Evolutionary conservation across 2,329 filamentous ascomycete species (phyloP), one percentile per base, ranked within the genome.

Genomic region (Penicillium sclerotiorum): DNA sequence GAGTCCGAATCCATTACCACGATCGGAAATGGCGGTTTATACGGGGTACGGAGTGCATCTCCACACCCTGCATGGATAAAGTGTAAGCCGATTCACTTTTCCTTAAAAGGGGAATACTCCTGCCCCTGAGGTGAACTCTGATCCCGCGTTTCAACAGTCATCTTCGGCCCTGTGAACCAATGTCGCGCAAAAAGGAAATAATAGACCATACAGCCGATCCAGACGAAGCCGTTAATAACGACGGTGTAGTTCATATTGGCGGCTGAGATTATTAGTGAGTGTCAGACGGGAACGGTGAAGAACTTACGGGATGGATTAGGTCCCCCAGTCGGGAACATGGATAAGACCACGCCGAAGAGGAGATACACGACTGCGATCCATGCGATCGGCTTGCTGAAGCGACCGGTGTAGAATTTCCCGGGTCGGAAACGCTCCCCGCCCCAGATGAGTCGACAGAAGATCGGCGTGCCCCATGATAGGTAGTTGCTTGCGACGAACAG

Each of bases 231-330:
- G 54, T 84, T 84, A 51, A 86, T 81, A 1, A 84, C 82, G 2
- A 84, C 75, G 0, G 82, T 84, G 60, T 85, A 86, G 58, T 86
- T 86, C 83, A 86, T 85, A 13, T 67, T 67, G 33, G 76, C 53
- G 0, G 75, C 72, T 73, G 42, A 12, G 11, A 46, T 43, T 27
- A 17, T 49, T 20, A 41, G 38, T 12, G 11, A 51, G 39, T 33
- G 22, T 27, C 43, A 42, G 4, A 11, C 5, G 4, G 23, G 12
- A 43, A 7, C 5, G 18, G 23, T 21, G 23, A 8, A 40, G 37
- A 28, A 66, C 68, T 57, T 61, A 71, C 74, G 63, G 7, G 70
- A 73, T 1, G 82, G 81, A 57, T 78, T 69, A 22, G 82, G 82
- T 0, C 82, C 82, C 4, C 71, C 73, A 11, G 69, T 72, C 0